Evolutionary conservation across 495 filamentous ascomycete species (phyloP), one percentile per base, ranked within the genome.

Genomic region (Neurospora hispaniola): DNA sequence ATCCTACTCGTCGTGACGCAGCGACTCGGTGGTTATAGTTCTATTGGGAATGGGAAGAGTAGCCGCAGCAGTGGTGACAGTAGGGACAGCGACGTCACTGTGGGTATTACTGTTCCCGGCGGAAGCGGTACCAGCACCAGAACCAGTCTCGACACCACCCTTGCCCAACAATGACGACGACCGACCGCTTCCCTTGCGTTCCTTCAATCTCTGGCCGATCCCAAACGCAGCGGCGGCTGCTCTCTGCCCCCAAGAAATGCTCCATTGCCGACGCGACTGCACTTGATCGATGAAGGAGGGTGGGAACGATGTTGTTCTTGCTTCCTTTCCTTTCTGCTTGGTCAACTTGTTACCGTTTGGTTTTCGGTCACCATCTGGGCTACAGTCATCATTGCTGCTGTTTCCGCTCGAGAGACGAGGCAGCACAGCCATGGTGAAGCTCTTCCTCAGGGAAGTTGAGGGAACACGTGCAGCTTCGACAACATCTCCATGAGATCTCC

Each of bases 171-270:
- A 11, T 39, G 35, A 41, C 18, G 20, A 23, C 42, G 38, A 35
- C 18, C 46, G 69, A 48, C 72, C 31, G 39, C 20, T 71, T 71
- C 18, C 69, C 42, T 40, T 72, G 42, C 69, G 73, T 71, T 75
- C 76, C 72, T 71, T 75, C 71, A 74, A 39, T 40, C 76, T 70
- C 20, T 74, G 74, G 0, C 74, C 74, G 12, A 79, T 71, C 2
- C 74, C 75, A 27, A 72, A 70, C 2, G 78, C 75, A 14, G 73
- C 78, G 0, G 78, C 76, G 0, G 78, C 75, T 1, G 76, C 78
- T 9, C 76, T 73, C 38, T 73, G 71, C 8, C 78, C 74, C 78
- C 76, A 79, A 20, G 72, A 42, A 68, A 42, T 23, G 42, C 44
- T 23, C 70, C 59, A 41, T 31, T 46, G 12, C 11, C n/a, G 44